Conservation (phyloP, 106 monocot genomes). For the Apostasia shenzhenica region DNA sequence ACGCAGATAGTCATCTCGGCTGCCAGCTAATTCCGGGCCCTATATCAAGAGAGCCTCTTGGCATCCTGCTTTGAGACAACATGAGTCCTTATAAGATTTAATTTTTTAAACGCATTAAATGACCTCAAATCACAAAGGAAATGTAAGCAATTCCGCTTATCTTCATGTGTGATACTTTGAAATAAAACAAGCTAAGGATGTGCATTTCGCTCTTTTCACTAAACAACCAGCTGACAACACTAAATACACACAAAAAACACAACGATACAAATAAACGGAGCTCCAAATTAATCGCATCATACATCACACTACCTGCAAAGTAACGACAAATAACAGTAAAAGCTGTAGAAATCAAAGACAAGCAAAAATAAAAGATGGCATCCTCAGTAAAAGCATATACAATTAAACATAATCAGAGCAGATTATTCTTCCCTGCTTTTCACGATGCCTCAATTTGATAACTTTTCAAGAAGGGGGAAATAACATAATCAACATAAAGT, state of each 20-base stretch:
- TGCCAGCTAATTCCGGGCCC: constrained; percentile 69
- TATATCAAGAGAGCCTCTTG: constrained; percentile 52
- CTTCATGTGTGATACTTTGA: constrained; percentile 8
- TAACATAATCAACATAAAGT: background rate
- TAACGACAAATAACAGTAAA: background rate
- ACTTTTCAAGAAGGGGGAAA: background rate
- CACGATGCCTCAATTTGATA: no score
- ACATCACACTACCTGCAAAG: constrained; percentile 10
- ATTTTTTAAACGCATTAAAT: constrained; percentile 42
- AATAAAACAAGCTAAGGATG: constrained; percentile 8
- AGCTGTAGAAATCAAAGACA: background rate
- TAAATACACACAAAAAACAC: background rate
- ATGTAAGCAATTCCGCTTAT: constrained; percentile 23
- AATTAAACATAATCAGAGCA: background rate
- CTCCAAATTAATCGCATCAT: constrained; percentile 4
- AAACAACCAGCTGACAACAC: constrained; percentile 8
- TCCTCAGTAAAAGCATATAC: background rate
- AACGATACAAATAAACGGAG: background rate
- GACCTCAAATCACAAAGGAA: constrained; percentile 60
- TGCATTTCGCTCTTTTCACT: constrained; percentile 2
- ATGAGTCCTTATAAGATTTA: constrained; percentile 59
- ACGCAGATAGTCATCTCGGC: constrained; percentile 82
- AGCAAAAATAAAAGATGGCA: background rate
- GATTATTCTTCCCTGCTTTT: no score
- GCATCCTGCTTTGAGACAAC: constrained; percentile 68